Evolutionary conservation across 352 stramenopile species (phyloP).

Genomic region (Phytopythium aichiense): DNA sequence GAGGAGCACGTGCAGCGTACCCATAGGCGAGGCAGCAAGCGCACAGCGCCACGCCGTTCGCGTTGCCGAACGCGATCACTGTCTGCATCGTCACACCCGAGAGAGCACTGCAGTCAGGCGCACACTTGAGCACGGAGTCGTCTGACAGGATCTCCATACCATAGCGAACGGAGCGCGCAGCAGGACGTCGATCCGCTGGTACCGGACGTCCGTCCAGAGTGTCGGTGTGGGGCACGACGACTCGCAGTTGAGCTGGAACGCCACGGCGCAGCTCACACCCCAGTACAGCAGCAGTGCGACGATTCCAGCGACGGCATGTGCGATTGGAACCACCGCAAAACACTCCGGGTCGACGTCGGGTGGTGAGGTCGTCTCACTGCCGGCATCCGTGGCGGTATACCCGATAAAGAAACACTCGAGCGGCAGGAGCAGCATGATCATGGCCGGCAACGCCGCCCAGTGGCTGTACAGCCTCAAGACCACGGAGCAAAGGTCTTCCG

Average conservation of each 20-base stretch:
- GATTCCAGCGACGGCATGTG: constrained; percentile 22
- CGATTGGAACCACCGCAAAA: constrained; percentile 32
- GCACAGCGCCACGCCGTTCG: constrained; percentile 31
- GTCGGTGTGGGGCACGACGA: constrained; percentile 39
- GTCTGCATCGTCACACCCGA: constrained; percentile 13
- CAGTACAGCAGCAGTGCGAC: constrained; percentile 25
- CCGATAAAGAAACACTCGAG: constrained; percentile 53
- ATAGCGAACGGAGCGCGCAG: constrained; percentile 46
- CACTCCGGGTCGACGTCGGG: constrained; percentile 25
- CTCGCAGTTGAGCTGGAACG: constrained; percentile 63
- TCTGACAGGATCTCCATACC: constrained; percentile 14
- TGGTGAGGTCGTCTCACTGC: constrained; percentile 13
- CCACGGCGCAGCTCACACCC: constrained; percentile 23
- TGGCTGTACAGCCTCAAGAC: constrained; percentile 49
- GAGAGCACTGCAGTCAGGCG: background rate
- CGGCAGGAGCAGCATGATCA: constrained; percentile 51
- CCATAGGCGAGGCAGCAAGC: constrained; percentile 20
- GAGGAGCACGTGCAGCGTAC: constrained; percentile 11
- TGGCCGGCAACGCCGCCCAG: constrained; percentile 38
- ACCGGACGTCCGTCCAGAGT: constrained; percentile 58
- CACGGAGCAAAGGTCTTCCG: constrained; percentile 48
- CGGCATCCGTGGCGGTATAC: constrained; percentile 14
- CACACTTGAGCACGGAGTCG: background rate
- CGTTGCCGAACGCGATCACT: constrained; percentile 35
- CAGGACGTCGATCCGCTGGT: constrained; percentile 28